Conservation (phyloP, 2,329 filamentous ascomycete genomes). For the Albophoma yamanashiensis region DNA sequence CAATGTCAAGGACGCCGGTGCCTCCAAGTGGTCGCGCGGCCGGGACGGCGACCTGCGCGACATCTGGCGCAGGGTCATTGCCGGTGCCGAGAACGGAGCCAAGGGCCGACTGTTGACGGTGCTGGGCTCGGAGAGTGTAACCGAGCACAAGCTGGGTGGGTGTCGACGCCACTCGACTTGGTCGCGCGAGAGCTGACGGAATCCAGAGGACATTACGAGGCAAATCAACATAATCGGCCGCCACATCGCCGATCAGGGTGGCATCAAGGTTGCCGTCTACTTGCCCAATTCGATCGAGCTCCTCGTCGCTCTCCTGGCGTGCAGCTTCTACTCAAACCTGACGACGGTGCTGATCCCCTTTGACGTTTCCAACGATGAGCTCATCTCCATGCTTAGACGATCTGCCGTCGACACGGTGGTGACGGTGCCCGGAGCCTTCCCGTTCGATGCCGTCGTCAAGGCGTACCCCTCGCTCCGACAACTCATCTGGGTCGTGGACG, state of each 20-base stretch:
- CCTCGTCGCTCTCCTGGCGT: constrained; percentile 72
- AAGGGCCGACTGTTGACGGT: constrained; percentile 70
- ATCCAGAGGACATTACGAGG: constrained; percentile 57
- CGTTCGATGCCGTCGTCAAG: constrained; percentile 62
- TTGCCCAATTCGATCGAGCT: constrained; percentile 90
- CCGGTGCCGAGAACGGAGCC: constrained; percentile 53
- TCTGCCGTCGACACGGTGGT: constrained; percentile 73
- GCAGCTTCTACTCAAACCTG: constrained; percentile 72
- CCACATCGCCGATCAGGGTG: constrained; percentile 60
- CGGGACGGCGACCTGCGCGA: constrained; percentile 85
- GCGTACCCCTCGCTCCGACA: constrained; percentile 62
- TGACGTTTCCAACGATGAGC: constrained; percentile 56
- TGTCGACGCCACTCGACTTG: neutral
- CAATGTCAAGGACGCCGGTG: constrained; percentile 70
- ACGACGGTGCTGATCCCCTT: constrained; percentile 80
- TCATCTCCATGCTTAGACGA: constrained; percentile 62
- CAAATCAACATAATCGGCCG: constrained; percentile 83
- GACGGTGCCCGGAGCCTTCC: constrained; percentile 76
- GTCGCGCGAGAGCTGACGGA: constrained; percentile 2
- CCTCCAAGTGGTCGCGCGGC: constrained; percentile 73
- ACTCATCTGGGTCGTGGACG: constrained; percentile 86
- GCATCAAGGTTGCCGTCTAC: constrained; percentile 75
- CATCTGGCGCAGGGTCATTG: constrained; percentile 68
- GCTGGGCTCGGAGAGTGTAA: constrained; percentile 60
- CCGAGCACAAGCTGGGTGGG: constrained; percentile 58